phyloP scores from a whole-genome alignment of 495 filamentous ascomycete genomes.

The Podospora australis region DNA sequence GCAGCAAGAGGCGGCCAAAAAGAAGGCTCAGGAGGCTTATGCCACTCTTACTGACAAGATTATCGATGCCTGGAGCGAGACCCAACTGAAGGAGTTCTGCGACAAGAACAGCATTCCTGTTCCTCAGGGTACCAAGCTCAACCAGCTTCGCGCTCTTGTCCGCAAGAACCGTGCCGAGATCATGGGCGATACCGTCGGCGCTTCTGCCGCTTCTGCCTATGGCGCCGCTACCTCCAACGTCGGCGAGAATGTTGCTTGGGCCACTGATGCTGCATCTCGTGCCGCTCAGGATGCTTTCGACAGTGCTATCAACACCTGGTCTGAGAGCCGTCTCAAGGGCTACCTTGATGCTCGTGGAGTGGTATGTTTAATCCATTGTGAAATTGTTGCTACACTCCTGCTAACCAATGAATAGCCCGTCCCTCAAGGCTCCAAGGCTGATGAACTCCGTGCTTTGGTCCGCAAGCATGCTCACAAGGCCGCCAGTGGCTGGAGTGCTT shows the following conservation, averaged over 20 bases:
- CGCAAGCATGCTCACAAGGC: constrained; percentile 68
- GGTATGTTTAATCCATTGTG: not conserved
- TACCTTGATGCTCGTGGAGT: constrained; percentile 61
- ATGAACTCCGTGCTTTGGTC: constrained; percentile 72
- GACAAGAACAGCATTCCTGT: constrained; percentile 84
- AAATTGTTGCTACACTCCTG: not conserved
- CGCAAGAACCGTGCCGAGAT: constrained; percentile 80
- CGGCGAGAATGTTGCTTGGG: constrained; percentile 68
- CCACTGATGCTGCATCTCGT: constrained; percentile 60
- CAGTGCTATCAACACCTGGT: constrained; percentile 57
- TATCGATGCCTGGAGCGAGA: constrained; percentile 85
- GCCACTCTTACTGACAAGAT: constrained; percentile 70
- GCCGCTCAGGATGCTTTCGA: constrained; percentile 66
- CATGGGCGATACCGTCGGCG: constrained; percentile 57
- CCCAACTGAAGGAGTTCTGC: constrained; percentile 81
- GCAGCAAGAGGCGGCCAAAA: constrained; percentile 53
- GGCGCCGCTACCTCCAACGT: constrained; percentile 80
- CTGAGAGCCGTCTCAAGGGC: constrained; percentile 67
- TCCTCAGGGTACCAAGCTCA: constrained; percentile 81
- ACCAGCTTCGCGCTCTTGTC: constrained; percentile 85
- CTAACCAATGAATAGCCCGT: constrained; percentile 51
- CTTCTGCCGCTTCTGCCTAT: constrained; percentile 56
- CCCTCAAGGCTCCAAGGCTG: constrained; percentile 67
- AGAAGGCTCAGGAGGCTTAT: constrained; percentile 62
- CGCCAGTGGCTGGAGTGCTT: constrained; percentile 62